Evolutionary conservation across 2,329 filamentous ascomycete species (phyloP).

Genomic region (Diplodia seriata): DNA sequence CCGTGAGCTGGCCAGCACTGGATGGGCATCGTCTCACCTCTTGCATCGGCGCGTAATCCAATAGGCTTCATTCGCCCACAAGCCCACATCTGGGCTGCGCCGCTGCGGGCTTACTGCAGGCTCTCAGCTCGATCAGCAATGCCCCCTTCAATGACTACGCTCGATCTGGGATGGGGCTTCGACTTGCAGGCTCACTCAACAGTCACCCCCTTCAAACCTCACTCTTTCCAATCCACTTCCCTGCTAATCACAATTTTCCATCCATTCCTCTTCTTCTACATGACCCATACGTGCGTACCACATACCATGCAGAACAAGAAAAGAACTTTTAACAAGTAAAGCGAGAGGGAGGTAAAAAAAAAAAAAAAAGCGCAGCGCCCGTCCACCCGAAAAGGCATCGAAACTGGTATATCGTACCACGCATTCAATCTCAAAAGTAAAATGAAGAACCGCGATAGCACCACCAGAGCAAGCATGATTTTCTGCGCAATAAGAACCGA

Average conservation of each 20-base stretch:
- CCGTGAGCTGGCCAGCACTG: background rate
- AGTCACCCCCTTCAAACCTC: background rate
- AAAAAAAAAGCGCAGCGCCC: background rate
- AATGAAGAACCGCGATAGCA: background rate
- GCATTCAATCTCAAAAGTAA: background rate
- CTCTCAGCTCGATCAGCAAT: too few species aligned
- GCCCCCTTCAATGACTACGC: too few species aligned
- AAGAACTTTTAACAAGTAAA: background rate
- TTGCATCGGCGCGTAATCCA: background rate
- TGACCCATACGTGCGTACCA: background rate
- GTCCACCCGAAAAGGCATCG: background rate
- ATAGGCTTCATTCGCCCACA: too few species aligned
- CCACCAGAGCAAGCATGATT: background rate
- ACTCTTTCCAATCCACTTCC: background rate
- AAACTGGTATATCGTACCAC: background rate
- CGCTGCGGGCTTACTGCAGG: too few species aligned
- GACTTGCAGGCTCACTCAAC: too few species aligned
- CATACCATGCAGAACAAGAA: background rate
- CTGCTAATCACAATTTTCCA: too few species aligned
- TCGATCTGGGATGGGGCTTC: too few species aligned
- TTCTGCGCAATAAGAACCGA: background rate
- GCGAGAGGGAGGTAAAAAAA: background rate
- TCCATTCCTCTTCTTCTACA: too few species aligned
- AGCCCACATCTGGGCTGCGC: too few species aligned
- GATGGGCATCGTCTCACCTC: background rate